Evolutionary conservation across 2,329 filamentous ascomycete genomes (phyloP).

Genomic region (Aspergillus niger): DNA sequence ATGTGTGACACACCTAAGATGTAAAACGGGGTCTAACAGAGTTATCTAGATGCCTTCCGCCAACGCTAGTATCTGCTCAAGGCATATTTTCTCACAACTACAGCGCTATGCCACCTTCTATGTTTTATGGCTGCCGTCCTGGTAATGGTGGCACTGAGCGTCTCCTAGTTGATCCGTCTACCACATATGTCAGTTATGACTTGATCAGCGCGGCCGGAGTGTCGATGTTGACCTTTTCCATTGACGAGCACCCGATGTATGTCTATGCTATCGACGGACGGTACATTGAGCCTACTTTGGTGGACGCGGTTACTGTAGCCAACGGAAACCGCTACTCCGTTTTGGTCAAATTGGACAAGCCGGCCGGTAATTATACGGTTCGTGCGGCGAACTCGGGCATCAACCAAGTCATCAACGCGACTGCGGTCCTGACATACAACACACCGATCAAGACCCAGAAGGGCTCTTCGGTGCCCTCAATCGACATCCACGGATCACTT

Average conservation of each 20-base stretch:
- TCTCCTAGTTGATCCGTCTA: constrained; percentile 40
- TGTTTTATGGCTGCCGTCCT: constrained; percentile 46
- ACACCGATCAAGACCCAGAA: constrained; percentile 21
- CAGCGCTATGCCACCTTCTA: constrained; percentile 27
- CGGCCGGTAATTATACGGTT: constrained; percentile 54
- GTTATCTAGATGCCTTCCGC: constrained; percentile 22
- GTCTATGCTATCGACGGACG: constrained; percentile 45
- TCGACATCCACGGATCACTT: constrained; percentile 52
- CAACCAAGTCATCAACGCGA: constrained; percentile 57
- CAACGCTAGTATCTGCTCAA: constrained; percentile 14
- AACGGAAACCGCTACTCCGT: constrained; percentile 41
- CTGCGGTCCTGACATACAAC: constrained; percentile 51
- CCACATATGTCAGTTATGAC: constrained; percentile 55
- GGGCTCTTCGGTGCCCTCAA: constrained; percentile 43
- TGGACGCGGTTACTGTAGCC: constrained; percentile 32
- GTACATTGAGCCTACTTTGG: constrained; percentile 38
- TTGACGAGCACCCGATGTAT: constrained; percentile 45
- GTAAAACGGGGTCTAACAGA: neutral
- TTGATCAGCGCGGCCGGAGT: constrained; percentile 54
- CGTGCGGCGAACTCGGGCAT: constrained; percentile 52
- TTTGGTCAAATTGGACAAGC: constrained; percentile 46
- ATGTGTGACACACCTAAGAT: neutral
- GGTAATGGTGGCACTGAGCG: constrained; percentile 49
- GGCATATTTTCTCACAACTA: constrained; percentile 22
- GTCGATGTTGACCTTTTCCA: constrained; percentile 50